Conservation (phyloP, 1,284 basidiomycete species). For the Xerocomus minutiporus region DNA sequence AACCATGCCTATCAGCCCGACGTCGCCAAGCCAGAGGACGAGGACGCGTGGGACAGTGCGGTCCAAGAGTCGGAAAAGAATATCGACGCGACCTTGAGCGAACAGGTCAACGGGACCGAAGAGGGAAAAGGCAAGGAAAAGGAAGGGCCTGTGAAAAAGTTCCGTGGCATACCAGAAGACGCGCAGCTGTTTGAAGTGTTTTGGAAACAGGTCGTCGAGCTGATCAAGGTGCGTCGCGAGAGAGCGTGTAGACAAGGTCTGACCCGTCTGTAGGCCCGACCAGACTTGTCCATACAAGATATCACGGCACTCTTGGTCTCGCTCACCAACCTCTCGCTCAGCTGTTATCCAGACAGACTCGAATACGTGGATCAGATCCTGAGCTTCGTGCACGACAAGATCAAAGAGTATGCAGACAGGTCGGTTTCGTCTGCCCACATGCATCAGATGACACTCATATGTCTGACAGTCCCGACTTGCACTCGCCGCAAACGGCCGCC, state of each 20-base stretch:
- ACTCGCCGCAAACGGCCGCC: constrained; percentile 78
- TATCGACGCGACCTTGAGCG: constrained; percentile 22
- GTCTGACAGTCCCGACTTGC: constrained; percentile 70
- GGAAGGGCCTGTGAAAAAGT: constrained; percentile 63
- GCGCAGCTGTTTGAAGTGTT: constrained; percentile 94
- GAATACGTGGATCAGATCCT: constrained; percentile 95
- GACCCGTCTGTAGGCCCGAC: constrained; percentile 66
- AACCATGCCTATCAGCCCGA: constrained; percentile 37
- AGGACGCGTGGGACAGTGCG: constrained; percentile 24
- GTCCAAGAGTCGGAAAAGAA: constrained; percentile 32
- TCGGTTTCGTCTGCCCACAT: constrained; percentile 30
- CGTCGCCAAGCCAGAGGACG: constrained; percentile 29
- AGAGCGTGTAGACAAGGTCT: background rate
- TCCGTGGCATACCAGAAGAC: constrained; percentile 88
- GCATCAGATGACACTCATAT: background rate
- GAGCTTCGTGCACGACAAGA: constrained; percentile 80
- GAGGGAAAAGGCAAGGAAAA: constrained; percentile 46
- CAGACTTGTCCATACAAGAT: constrained; percentile 92
- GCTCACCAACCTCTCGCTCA: constrained; percentile 86
- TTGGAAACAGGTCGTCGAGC: constrained; percentile 95
- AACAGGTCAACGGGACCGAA: constrained; percentile 33
- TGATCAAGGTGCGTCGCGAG: constrained; percentile 72
- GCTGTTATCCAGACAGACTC: constrained; percentile 90
- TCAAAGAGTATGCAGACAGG: constrained; percentile 80
- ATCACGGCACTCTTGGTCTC: constrained; percentile 92